Evolutionary conservation across 257 asterid genomes (phyloP).

Genomic region (Nicotiana otophora): DNA sequence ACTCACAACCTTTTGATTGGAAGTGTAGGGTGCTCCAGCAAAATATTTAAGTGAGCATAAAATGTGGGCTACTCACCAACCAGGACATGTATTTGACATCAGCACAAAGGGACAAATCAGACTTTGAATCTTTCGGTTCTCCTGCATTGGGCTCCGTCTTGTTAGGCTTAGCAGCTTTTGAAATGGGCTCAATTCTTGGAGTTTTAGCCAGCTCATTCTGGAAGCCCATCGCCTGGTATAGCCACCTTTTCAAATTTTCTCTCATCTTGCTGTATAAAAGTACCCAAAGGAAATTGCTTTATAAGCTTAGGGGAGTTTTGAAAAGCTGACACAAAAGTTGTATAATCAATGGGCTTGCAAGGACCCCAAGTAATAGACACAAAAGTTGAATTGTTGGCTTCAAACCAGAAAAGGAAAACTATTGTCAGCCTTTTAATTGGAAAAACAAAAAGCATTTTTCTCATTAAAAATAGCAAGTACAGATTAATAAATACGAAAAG

Average conservation of each 20-base stretch:
- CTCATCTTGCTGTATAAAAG: conserved; percentile 45
- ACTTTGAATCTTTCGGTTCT: conserved; percentile 8
- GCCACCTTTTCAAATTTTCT: conserved; percentile 35
- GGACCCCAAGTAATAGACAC: background rate
- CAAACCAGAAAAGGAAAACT: background rate
- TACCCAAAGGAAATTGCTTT: background rate
- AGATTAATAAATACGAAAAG: no score
- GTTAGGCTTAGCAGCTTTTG: background rate
- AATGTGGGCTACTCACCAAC: conserved; percentile 40
- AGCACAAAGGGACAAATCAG: background rate
- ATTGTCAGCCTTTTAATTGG: background rate
- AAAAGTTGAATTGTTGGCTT: background rate
- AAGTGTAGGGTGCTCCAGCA: no score
- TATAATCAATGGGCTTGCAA: background rate
- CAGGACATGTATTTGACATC: conserved; percentile 38
- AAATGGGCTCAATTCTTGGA: conserved; percentile 7
- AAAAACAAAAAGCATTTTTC: background rate
- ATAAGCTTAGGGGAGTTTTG: background rate
- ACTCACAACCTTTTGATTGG: no score
- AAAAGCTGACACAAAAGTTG: background rate
- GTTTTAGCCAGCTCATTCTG: conserved; percentile 31
- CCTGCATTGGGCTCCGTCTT: conserved; percentile 19
- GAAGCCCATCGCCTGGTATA: conserved; percentile 35
- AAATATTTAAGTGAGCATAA: background rate
- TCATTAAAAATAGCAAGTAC: no score